These are phyloP conservation scores for Pseudogymnoascus sp. DNA, from an alignment of 2,329 filamentous ascomycete species.

Conservation along the genomic window DNA sequence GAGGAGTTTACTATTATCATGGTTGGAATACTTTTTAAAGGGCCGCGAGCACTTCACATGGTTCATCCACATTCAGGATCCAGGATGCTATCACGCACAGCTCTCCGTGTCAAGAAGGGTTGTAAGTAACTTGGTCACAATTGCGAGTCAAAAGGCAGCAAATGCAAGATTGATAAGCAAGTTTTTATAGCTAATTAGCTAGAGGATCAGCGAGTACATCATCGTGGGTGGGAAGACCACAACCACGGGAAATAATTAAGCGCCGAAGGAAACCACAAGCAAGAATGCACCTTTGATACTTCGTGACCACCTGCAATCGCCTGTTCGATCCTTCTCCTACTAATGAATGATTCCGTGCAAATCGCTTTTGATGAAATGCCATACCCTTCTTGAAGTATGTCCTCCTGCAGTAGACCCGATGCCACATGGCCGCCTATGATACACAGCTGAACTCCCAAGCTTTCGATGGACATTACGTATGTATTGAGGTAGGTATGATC, in stretches of 20 bases:
- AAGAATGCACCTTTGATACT: constrained; percentile 6
- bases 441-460: constrained; percentile 8
- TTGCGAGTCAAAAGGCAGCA: constrained; percentile 5
- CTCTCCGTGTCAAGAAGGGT: constrained; percentile 5
- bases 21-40: constrained; percentile 1
- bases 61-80: neutral
- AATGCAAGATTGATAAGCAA: neutral
- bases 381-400: neutral
- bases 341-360: neutral
- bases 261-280: constrained; percentile 4
- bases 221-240: neutral
- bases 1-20: constrained; percentile 12
- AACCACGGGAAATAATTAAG: constrained; percentile 2
- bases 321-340: neutral
- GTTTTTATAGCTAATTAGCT: constrained; percentile 8
- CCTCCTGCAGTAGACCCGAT: neutral
- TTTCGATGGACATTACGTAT: constrained; percentile 7
- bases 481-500: constrained; percentile 9
- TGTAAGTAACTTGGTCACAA: neutral
- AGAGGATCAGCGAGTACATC: constrained; percentile 6
- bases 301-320: neutral
- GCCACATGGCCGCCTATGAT: constrained; percentile 2
- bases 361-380: constrained; percentile 2
- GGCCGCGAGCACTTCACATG: neutral
- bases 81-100: neutral